Evolutionary conservation across 306 rosid genomes (phyloP).

Genomic region (Bauhinia variegata): DNA sequence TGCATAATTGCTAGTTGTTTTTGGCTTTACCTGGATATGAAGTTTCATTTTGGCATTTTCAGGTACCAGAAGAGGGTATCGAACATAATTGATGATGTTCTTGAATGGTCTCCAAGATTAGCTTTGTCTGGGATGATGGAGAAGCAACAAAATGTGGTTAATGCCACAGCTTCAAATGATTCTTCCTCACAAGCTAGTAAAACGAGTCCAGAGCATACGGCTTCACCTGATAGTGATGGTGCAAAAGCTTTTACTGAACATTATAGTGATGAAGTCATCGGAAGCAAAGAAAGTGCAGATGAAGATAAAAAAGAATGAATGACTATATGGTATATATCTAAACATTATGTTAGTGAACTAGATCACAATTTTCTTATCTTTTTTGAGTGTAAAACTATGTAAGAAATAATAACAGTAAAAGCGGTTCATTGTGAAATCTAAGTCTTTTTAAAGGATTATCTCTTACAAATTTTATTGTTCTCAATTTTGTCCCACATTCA

Average conservation of each 20-base stretch:
- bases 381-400: conserved; percentile 68
- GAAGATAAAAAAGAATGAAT: conserved; percentile 56
- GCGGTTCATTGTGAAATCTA: conserved; percentile 32
- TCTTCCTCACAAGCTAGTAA: conserved; percentile 45
- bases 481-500: too few species aligned
- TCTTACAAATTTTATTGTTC: too few species aligned
- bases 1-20: neutral
- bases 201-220: conserved; percentile 43
- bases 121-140: conserved; percentile 99
- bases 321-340: conserved; percentile 45
- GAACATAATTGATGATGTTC: conserved; percentile 94
- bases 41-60: conserved; percentile 33
- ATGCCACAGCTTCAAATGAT: conserved; percentile 58
- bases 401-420: conserved; percentile 51
- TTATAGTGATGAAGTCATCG: conserved; percentile 47
- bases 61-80: conserved; percentile 92
- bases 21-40: conserved; percentile 14
- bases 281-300: conserved; percentile 46
- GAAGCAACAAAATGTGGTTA: conserved; percentile 66
- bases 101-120: conserved; percentile 94
- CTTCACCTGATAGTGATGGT: conserved; percentile 39
- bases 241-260: conserved; percentile 51
- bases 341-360: conserved; percentile 50
- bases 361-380: conserved; percentile 43
- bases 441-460: conserved; percentile 16